These are phyloP conservation scores for Penicillium thymicola DNA, from an alignment of 2,329 filamentous ascomycete genomes.

Conservation along the genomic window DNA sequence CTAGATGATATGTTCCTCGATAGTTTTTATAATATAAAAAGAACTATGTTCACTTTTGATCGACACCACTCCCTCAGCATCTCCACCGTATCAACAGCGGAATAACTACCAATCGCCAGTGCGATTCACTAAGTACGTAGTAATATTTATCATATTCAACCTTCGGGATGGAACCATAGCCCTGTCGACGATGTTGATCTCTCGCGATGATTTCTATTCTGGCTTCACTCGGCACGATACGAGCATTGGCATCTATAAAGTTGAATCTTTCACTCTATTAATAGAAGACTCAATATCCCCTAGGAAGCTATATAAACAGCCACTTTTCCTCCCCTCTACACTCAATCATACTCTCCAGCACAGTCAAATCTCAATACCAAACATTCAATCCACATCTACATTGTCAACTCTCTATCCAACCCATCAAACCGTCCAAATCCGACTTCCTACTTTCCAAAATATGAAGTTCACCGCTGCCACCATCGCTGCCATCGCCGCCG, in stretches of 20 bases:
- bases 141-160: not conserved
- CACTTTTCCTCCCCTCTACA: not conserved
- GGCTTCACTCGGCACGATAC: not conserved
- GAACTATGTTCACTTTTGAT: not conserved
- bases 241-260: not conserved
- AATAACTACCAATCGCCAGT: not conserved
- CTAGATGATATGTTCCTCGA: not conserved
- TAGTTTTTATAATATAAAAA: not conserved
- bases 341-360: not conserved
- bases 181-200: not conserved
- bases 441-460: not conserved
- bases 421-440: not conserved
- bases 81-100: not conserved
- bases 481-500: constrained; percentile 3
- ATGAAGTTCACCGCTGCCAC: constrained; percentile 11
- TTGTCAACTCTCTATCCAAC: not conserved
- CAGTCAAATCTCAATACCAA: not conserved
- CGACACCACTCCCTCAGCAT: not conserved
- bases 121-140: not conserved
- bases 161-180: not conserved
- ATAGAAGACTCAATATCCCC: not conserved
- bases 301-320: not conserved
- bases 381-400: not conserved
- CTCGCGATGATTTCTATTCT: not conserved
- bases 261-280: not conserved